Evolutionary conservation across 2,329 filamentous ascomycete species (phyloP).

Genomic region (Periconia macrospinosa): DNA sequence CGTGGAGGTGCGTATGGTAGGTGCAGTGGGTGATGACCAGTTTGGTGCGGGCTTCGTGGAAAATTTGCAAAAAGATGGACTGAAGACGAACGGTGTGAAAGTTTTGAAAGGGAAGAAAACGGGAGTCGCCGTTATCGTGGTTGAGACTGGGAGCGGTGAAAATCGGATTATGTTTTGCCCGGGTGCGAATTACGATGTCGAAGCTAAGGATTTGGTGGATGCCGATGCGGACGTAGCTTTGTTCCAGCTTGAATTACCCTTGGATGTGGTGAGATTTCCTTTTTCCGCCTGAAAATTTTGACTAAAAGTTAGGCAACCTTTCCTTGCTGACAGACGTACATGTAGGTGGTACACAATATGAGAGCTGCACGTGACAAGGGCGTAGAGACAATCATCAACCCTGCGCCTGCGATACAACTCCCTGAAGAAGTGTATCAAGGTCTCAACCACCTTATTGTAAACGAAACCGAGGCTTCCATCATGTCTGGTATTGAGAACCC

Average conservation of each 20-base stretch:
- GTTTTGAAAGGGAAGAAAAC: conserved; percentile 49
- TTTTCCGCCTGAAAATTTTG: neutral
- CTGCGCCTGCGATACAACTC: conserved; percentile 70
- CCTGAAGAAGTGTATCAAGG: conserved; percentile 67
- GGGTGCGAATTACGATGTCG: conserved; percentile 50
- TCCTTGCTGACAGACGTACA: neutral
- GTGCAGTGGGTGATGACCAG: conserved; percentile 52
- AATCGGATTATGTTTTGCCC: conserved; percentile 54
- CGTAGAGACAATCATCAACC: conserved; percentile 73
- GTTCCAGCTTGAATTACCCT: conserved; percentile 52
- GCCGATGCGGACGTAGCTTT: conserved; percentile 47
- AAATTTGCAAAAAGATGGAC: conserved; percentile 48
- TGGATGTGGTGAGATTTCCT: conserved; percentile 39
- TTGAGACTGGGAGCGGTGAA: conserved; percentile 51
- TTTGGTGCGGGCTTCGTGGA: conserved; percentile 46
- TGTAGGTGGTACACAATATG: conserved; percentile 41
- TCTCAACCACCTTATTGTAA: conserved; percentile 80
- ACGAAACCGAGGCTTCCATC: conserved; percentile 84
- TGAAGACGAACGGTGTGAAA: conserved; percentile 45
- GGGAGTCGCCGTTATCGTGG: conserved; percentile 53
- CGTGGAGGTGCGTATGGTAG: conserved; percentile 53
- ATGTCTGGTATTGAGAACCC: conserved; percentile 58
- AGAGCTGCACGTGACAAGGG: conserved; percentile 35
- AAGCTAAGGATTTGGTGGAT: conserved; percentile 41
- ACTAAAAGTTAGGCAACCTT: neutral